Evolutionary conservation across 2,329 filamentous ascomycete species (phyloP).

Genomic region (Aspergillus quadrilineatus): DNA sequence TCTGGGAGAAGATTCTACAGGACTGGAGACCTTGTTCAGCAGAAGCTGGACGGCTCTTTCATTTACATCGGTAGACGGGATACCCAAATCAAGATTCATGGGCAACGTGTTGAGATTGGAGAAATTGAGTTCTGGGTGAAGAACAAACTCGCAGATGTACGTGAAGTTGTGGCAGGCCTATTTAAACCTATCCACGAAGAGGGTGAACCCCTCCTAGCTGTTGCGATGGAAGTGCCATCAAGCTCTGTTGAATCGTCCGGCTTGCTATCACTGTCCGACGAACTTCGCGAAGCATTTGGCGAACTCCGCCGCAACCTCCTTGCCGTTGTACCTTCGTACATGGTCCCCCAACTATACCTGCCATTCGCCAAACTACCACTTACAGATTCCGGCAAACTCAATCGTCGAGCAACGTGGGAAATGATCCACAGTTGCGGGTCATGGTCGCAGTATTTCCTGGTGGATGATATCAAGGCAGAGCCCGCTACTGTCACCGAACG

Average conservation of each 20-base stretch:
- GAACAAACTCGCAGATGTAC: not conserved
- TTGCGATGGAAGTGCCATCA: not conserved
- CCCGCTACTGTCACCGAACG: not conserved
- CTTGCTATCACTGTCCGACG: not conserved
- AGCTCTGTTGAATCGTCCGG: not conserved
- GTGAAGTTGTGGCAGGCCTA: conserved; percentile 1
- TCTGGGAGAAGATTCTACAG: conserved; percentile 26
- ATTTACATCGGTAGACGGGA: conserved; percentile 63
- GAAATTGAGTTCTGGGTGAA: conserved; percentile 13
- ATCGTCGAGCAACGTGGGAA: conserved; percentile 22
- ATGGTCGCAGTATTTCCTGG: not conserved
- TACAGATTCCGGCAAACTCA: conserved; percentile 39
- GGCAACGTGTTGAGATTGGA: conserved; percentile 67
- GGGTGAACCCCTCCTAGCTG: not conserved
- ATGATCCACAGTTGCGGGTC: conserved; percentile 15
- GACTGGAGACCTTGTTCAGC: conserved; percentile 20
- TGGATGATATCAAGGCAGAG: not conserved
- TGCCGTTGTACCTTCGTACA: conserved; percentile 27
- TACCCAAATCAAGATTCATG: conserved; percentile 63
- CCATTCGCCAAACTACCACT: conserved; percentile 36
- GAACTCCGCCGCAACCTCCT: not conserved
- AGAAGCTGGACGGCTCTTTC: conserved; percentile 71
- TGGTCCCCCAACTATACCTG: conserved; percentile 36
- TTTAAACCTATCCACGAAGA: not conserved
- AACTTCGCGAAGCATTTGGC: not conserved